Evolutionary conservation across 2,329 filamentous ascomycete species (phyloP), one percentile per base, ranked within the genome.

Genomic region (Drechmeria coniospora): DNA sequence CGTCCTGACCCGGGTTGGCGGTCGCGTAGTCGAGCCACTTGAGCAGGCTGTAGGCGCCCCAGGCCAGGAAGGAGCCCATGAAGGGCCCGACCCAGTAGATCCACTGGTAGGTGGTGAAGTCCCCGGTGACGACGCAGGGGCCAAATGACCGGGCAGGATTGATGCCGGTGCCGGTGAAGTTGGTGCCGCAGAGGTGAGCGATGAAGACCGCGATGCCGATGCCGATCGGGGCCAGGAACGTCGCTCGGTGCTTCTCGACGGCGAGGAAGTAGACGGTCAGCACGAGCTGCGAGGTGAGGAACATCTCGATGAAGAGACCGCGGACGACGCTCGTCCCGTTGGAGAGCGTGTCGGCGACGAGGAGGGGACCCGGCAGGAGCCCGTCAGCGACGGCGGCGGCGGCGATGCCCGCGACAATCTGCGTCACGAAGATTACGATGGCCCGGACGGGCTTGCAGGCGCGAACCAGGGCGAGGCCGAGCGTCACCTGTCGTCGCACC

Each of bases 151-250:
- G 51, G 2, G 60, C 62, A 4, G 63, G 63, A 40, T 68, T 67
- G 37, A 67, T 50, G 8, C 52, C 56, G 5, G 57, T 61, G 14
- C 58, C 58, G 2, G 62, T 64, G 36, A 53, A 65, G 36, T 57
- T 56, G 14, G 61, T 56, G 15, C 54, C 53, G 21, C 46, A 50
- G 27, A 63, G 46, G 44, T 65, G 53, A 5, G 55, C 54, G 23
- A 82, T 63, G 47, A 83, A 82, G 29, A 83, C 61, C 0, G 76
- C 60, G 2, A 81, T 50, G 1, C 79, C 79, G 38, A 84, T 80
- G 9, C 74, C 76, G 4, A 83, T 54, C 0, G 79, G 78, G 0
- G 78, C 78, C 2, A 82, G 53, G 43, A 65, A 80, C 0, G 78
- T 83, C 3, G 70, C 69, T 24, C 74, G 72, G 47, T 82, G 76